phyloP scores from a whole-genome alignment of 192 early-diverging fungal genomes.

The Thoreauomyces humboldtii region DNA sequence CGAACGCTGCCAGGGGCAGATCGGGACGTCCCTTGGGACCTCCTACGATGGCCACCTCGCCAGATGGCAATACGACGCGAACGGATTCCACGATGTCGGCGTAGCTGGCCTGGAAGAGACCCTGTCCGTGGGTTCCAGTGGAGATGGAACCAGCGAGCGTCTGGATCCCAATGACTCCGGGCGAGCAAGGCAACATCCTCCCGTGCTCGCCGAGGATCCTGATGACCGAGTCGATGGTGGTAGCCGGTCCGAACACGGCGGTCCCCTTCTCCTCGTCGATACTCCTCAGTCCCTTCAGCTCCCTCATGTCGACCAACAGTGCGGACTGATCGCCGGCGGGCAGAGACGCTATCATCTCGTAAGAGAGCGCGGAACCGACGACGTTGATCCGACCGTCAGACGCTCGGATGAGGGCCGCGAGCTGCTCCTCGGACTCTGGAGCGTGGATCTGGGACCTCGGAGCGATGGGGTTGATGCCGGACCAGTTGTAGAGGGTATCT shows the following conservation, averaged over 20 bases:
- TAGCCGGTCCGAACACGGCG: constrained; percentile 31
- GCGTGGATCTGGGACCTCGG: constrained; percentile 5
- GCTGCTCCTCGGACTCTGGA: constrained; percentile 10
- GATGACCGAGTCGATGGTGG: constrained; percentile 28
- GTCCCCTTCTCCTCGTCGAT: not conserved
- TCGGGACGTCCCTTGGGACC: not conserved
- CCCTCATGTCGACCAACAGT: constrained; percentile 22
- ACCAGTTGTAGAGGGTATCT: constrained; percentile 25
- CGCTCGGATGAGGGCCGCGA: constrained; percentile 12
- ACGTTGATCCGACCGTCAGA: not conserved
- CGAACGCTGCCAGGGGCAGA: constrained; percentile 23
- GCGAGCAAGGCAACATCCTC: constrained; percentile 27
- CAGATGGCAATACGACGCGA: constrained; percentile 26
- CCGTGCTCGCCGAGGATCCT: constrained; percentile 17
- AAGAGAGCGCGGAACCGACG: constrained; percentile 26
- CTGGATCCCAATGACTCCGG: constrained; percentile 38
- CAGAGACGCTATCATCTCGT: constrained; percentile 14
- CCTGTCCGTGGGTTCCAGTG: constrained; percentile 46
- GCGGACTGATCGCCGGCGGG: constrained; percentile 8
- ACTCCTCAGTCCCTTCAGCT: constrained; percentile 8
- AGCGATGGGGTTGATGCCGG: constrained; percentile 21
- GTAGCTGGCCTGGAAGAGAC: constrained; percentile 23
- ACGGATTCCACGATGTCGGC: constrained; percentile 26
- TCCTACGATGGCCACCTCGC: constrained; percentile 8
- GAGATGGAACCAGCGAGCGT: constrained; percentile 39